A percentile compares a stretch with the other conserved stretches of the same genome.
Evolutionary conservation across 306 rosid species (phyloP).

Genomic region (Vigna nakashimae): DNA sequence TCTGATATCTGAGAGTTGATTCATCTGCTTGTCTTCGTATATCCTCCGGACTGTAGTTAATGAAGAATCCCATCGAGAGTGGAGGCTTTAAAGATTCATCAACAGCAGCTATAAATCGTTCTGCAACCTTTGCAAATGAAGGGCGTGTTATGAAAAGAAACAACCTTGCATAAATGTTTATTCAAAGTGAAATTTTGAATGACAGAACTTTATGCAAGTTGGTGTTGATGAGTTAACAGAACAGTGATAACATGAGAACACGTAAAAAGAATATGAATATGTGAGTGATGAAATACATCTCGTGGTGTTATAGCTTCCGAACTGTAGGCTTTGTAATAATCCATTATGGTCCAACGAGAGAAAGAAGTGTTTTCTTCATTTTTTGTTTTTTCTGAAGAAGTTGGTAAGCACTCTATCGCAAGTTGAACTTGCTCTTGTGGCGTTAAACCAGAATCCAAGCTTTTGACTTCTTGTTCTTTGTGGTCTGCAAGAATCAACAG

Average conservation of each 20-base stretch:
- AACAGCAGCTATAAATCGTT: slow-evolving; percentile 69
- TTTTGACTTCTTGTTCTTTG: slow-evolving; percentile 63
- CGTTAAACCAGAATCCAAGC: slow-evolving; percentile 55
- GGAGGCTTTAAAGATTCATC: slow-evolving; percentile 60
- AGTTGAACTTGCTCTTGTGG: slow-evolving; percentile 69
- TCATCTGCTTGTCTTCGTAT: slow-evolving; percentile 77
- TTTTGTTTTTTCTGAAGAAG: slow-evolving; percentile 35
- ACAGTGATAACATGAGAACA: slow-evolving; percentile 6
- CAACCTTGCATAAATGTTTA: not conserved
- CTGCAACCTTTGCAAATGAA: slow-evolving; percentile 66
- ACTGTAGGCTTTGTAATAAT: slow-evolving; percentile 72
- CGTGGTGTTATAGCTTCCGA: slow-evolving; percentile 70
- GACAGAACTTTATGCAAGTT: slow-evolving; percentile 8
- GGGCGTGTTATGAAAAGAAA: not conserved
- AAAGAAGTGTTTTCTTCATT: slow-evolving; percentile 48
- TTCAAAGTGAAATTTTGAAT: slow-evolving; percentile 26
- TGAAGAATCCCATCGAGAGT: slow-evolving; percentile 79
- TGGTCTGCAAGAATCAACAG: slow-evolving; percentile 54
- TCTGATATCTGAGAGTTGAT: slow-evolving; percentile 73
- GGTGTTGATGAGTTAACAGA: slow-evolving; percentile 21
- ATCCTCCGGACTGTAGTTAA: slow-evolving; percentile 62
- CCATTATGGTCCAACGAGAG: slow-evolving; percentile 76
- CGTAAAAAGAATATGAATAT: slow-evolving; percentile 21
- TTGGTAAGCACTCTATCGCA: slow-evolving; percentile 68
- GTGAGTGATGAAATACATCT: slow-evolving; percentile 54